Evolutionary conservation across 371 early-diverging fungal species (phyloP).

Genomic region (Phascolomyces articulosus): DNA sequence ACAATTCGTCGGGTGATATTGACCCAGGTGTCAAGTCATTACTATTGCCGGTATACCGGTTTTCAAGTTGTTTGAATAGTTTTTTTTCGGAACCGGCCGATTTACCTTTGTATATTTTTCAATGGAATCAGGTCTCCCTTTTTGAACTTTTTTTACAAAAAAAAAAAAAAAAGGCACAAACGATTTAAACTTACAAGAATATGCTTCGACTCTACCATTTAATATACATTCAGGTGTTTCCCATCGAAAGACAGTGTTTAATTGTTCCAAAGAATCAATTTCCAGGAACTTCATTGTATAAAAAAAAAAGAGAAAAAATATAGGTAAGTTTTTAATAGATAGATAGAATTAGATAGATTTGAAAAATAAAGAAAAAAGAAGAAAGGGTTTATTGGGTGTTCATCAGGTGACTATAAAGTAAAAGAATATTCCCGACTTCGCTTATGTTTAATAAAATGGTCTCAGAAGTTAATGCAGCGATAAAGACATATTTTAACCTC

Average conservation of each 20-base stretch:
- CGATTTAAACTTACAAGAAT: slow-evolving; percentile 71
- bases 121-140: not conserved
- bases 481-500: not conserved
- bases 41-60: slow-evolving; percentile 54
- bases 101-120: slow-evolving; percentile 66
- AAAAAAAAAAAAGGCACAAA: not conserved
- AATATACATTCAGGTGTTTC: slow-evolving; percentile 66
- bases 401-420: too few relatives aligned
- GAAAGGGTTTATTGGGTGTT: too few relatives aligned
- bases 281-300: slow-evolving; percentile 45
- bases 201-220: slow-evolving; percentile 85
- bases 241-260: slow-evolving; percentile 62
- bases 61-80: slow-evolving; percentile 80
- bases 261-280: slow-evolving; percentile 54
- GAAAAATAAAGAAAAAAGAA: too few relatives aligned
- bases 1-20: slow-evolving; percentile 58
- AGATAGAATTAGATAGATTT: too few relatives aligned
- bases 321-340: too few relatives aligned
- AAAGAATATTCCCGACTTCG: not conserved
- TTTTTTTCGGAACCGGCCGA: slow-evolving; percentile 90
- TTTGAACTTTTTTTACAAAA: too few relatives aligned
- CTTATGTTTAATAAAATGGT: not conserved
- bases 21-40: slow-evolving; percentile 50
- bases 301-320: too few relatives aligned
- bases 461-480: not conserved